Base-by-base conservation (phyloP, 1,284 basidiomycete genomes). In the Bjerkandera adusta region DNA sequence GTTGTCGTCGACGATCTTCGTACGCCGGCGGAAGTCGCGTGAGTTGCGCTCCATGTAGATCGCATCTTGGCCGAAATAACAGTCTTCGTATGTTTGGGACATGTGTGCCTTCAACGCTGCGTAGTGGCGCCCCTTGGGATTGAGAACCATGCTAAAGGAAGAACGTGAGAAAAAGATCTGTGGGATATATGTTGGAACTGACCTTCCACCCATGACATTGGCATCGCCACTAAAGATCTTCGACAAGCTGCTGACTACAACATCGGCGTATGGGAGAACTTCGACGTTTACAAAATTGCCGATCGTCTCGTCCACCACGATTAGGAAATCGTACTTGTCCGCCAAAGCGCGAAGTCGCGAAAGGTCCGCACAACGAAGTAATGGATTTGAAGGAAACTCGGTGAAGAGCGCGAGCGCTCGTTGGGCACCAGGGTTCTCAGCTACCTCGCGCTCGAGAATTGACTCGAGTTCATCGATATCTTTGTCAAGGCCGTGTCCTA, bases 141-240 rank as follows among this genome's bases (percentile, higher is more conserved):
- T 98, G 36, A 99, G 71, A 22, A 94, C 84, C 13, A 97, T 73
- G 55, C 90, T 92, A 61, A 32, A 35, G 32, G n/a, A n/a, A n/a
- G 26, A 7, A 12, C 40, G 36, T 44, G n/a, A 32, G 1, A 48
- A 29, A 37, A 44, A 13, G 43, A 27, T 41, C 5, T 46, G 38
- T 30, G n/a, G 45, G 45, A 21, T 16, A 41, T 30, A 26, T 25
- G 6, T 44, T 45, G 22, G 43, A 7, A 65, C 79, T 41, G 58
- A 93, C 92, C 89, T 89, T 57, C 96, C 96, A 43, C 96, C 96
- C 96, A 99, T 98, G 47, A 96, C 94, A 61, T 99, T 99, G 25
- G 86, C 81, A 49, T 92, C 89, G 2, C 96, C 96, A 51, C 91
- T 94, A 68, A 99, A 99, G 20, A 99, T 79, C 71, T 99, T 99